phyloP scores from a whole-genome alignment of 495 filamentous ascomycete genomes.

The Penicillium macrosclerotiorum region DNA sequence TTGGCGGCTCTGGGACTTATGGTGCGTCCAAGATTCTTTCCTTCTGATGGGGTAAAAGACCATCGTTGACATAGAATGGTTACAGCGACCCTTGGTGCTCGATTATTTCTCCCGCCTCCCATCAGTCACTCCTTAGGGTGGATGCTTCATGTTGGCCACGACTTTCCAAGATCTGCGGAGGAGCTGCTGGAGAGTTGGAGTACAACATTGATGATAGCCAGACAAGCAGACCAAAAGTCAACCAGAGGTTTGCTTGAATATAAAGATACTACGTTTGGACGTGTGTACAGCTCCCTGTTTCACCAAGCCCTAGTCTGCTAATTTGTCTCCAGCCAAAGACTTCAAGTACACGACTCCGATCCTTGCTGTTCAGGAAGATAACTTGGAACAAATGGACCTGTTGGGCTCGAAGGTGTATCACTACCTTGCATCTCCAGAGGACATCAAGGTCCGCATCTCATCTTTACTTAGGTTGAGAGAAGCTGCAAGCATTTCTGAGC shows the following conservation, averaged over 20 bases:
- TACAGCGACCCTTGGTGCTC: constrained; percentile 34
- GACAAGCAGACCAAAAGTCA: constrained; percentile 64
- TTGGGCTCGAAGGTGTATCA: constrained; percentile 57
- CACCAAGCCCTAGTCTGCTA: constrained; percentile 17
- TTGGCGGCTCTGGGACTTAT: constrained; percentile 37
- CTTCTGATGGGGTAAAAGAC: too few species aligned
- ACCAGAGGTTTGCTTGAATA: constrained; percentile 35
- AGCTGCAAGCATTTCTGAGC: constrained; percentile 4
- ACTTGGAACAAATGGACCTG: constrained; percentile 6
- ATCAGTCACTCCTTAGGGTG: constrained; percentile 59
- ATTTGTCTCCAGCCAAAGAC: constrained; percentile 43
- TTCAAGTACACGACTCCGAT: constrained; percentile 75
- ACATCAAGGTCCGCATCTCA: constrained; percentile 36
- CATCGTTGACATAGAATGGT: constrained; percentile 1
- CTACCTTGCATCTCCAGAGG: constrained; percentile 62
- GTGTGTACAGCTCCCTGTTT: constrained; percentile 24
- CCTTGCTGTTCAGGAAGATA: constrained; percentile 11
- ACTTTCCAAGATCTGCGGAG: constrained; percentile 65
- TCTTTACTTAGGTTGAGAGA: constrained; percentile 11
- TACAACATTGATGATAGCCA: constrained; percentile 63
- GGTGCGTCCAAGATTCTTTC: constrained; percentile 19
- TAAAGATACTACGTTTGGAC: constrained; percentile 37
- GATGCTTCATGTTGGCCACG: constrained; percentile 77
- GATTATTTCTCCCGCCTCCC: constrained; percentile 23
- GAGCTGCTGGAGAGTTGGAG: constrained; percentile 59